Evolutionary conservation across 2,329 filamentous ascomycete genomes (phyloP).

Genomic region (Zymoseptoria passerinii): DNA sequence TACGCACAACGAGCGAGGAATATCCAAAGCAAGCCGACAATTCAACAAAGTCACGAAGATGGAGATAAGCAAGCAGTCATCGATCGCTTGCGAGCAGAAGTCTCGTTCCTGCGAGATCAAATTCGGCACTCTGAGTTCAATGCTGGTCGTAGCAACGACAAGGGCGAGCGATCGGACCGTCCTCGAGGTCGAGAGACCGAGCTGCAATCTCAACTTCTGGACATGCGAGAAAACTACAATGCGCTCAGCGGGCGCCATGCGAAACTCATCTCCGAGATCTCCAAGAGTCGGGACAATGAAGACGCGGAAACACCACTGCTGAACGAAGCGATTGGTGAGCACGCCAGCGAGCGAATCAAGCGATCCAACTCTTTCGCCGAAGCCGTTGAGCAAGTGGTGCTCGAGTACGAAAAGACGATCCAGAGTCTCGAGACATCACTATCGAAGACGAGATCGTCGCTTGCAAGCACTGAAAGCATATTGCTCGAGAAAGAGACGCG

Average conservation of each 20-base stretch:
- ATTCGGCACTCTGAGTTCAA: constrained; percentile 72
- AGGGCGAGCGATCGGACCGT: constrained; percentile 55
- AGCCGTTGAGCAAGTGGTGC: constrained; percentile 88
- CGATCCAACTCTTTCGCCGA: constrained; percentile 93
- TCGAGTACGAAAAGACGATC: constrained; percentile 98
- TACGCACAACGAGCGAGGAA: constrained; percentile 93
- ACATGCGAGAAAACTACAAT: constrained; percentile 89
- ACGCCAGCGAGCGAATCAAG: constrained; percentile 77
- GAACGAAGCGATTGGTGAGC: constrained; percentile 62
- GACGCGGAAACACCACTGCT: constrained; percentile 48
- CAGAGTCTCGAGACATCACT: constrained; percentile 86
- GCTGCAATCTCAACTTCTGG: constrained; percentile 85
- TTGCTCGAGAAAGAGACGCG: constrained; percentile 90
- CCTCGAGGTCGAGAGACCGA: constrained; percentile 61
- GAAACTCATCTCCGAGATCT: constrained; percentile 89
- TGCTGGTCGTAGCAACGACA: constrained; percentile 56
- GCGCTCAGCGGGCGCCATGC: constrained; percentile 86
- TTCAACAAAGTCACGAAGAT: constrained; percentile 82
- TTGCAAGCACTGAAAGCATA: constrained; percentile 76
- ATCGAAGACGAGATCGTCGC: constrained; percentile 73
- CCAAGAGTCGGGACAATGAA: constrained; percentile 66
- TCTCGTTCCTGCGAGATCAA: constrained; percentile 87
- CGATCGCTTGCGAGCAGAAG: constrained; percentile 85
- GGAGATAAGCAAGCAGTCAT: constrained; percentile 90
- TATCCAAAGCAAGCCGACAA: constrained; percentile 94